Evolutionary conservation across 768 basidiomycete species (phyloP).

Genomic region (Auricularia sp.): DNA sequence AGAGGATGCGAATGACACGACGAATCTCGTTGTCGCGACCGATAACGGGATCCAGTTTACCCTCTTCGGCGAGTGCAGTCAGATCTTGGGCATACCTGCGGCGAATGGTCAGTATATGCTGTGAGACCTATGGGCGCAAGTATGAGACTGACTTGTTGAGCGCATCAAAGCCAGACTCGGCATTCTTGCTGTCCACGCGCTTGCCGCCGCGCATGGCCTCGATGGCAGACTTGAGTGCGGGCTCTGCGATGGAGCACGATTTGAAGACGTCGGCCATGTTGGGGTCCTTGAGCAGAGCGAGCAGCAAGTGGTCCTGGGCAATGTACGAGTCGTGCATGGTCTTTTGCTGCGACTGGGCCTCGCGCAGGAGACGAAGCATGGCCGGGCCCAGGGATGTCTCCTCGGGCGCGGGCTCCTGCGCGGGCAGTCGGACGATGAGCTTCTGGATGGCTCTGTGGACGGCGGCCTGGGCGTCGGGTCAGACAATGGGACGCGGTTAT

Average conservation of each 20-base stretch:
- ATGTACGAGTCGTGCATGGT: slow-evolving; percentile 86
- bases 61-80: slow-evolving; percentile 79
- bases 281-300: slow-evolving; percentile 71
- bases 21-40: slow-evolving; percentile 90
- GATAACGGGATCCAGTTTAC: slow-evolving; percentile 92
- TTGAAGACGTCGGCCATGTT: slow-evolving; percentile 62
- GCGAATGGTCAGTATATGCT: too few relatives aligned
- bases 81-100: slow-evolving; percentile 64
- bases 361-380: slow-evolving; percentile 53
- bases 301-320: slow-evolving; percentile 84
- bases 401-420: slow-evolving; percentile 79
- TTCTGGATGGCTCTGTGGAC: slow-evolving; percentile 69
- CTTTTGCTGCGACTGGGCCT: slow-evolving; percentile 70
- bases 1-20: slow-evolving; percentile 72
- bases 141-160: slow-evolving; percentile 47
- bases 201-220: slow-evolving; percentile 75
- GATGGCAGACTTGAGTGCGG: slow-evolving; percentile 63
- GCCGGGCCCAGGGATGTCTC: slow-evolving; percentile 56
- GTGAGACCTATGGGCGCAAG: too few relatives aligned
- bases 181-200: slow-evolving; percentile 73
- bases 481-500: background rate
- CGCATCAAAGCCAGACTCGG: slow-evolving; percentile 91
- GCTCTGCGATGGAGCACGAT: slow-evolving; percentile 61
- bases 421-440: slow-evolving; percentile 68
- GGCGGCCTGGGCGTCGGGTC: slow-evolving; percentile 27